These are phyloP conservation scores for Dactylorhiza incarnata DNA, from an alignment of 106 monocot genomes.

Conservation along the genomic window DNA sequence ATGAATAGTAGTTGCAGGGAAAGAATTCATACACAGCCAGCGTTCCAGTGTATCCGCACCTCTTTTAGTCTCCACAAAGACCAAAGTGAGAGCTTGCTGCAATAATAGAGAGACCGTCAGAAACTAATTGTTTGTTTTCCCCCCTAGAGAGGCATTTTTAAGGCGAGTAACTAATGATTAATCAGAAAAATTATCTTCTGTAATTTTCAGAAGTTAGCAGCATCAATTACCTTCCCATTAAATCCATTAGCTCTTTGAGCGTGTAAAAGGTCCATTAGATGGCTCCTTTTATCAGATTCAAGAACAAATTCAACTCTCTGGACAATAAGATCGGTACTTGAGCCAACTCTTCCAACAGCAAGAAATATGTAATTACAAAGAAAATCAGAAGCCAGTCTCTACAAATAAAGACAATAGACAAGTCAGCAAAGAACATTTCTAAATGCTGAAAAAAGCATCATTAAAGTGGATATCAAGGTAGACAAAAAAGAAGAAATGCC, in stretches of 20 bases:
- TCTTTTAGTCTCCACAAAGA: slow-evolving; percentile 88
- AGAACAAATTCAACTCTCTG: slow-evolving; percentile 91
- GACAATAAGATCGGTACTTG: slow-evolving; percentile 82
- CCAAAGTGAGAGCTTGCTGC: slow-evolving; percentile 75
- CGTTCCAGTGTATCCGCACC: slow-evolving; percentile 77
- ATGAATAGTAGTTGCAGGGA: slow-evolving; percentile 83
- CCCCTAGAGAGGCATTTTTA: too few relatives aligned
- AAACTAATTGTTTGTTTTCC: neutral
- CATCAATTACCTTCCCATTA: slow-evolving; percentile 59
- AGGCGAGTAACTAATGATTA: too few relatives aligned
- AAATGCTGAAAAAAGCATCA: too few relatives aligned
- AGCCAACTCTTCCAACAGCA: slow-evolving; percentile 94
- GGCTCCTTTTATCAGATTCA: slow-evolving; percentile 83
- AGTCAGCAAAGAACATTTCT: too few relatives aligned
- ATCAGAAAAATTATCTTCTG: too few relatives aligned
- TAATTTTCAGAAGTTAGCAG: too few relatives aligned
- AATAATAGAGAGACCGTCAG: slow-evolving; percentile 17
- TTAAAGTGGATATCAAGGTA: too few relatives aligned
- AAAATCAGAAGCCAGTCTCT: slow-evolving; percentile 95
- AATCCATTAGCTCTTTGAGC: slow-evolving; percentile 78
- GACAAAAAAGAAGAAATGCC: too few relatives aligned
- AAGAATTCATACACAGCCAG: slow-evolving; percentile 65
- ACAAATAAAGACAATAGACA: slow-evolving; percentile 5
- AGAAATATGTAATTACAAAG: slow-evolving; percentile 80
- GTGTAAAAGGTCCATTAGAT: slow-evolving; percentile 93